Conservation (phyloP, 352 stramenopile species). For the Aphanomyces cochlioides region DNA sequence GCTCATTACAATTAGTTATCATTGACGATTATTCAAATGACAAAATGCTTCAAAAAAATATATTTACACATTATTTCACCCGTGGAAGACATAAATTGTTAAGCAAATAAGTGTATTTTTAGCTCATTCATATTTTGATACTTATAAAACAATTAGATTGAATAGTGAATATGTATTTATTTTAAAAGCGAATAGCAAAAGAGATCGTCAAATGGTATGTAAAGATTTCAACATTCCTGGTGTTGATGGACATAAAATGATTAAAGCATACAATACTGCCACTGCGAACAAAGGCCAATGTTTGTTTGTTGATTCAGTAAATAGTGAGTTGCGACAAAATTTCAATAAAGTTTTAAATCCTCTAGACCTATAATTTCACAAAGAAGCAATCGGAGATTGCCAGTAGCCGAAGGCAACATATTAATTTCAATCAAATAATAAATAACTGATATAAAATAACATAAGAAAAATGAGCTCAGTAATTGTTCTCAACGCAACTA, state of each 20-base stretch:
- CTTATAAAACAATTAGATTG: constrained; percentile 40
- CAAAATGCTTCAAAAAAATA: constrained; percentile 36
- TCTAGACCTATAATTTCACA: too few species aligned
- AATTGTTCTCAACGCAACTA: background rate
- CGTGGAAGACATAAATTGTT: too few species aligned
- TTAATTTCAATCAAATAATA: too few species aligned
- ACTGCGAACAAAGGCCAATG: constrained; percentile 36
- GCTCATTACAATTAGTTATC: constrained; percentile 33
- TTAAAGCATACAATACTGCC: constrained; percentile 34
- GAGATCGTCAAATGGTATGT: constrained; percentile 38
- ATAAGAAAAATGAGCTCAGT: constrained; percentile 10
- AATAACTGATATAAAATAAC: too few species aligned
- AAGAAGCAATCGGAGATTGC: too few species aligned
- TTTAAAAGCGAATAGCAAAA: constrained; percentile 37
- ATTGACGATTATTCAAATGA: constrained; percentile 40
- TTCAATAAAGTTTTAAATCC: too few species aligned
- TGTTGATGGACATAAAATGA: constrained; percentile 25
- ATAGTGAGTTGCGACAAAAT: too few species aligned
- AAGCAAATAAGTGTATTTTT: too few species aligned
- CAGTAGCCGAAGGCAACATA: too few species aligned
- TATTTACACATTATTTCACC: constrained; percentile 39
- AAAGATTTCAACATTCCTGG: constrained; percentile 36
- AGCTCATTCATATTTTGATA: too few species aligned
- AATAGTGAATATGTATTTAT: constrained; percentile 35
- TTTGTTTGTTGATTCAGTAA: constrained; percentile 30